Evolutionary conservation across 345 rosid genomes (phyloP).

Genomic region (Eutrema japonicum): DNA sequence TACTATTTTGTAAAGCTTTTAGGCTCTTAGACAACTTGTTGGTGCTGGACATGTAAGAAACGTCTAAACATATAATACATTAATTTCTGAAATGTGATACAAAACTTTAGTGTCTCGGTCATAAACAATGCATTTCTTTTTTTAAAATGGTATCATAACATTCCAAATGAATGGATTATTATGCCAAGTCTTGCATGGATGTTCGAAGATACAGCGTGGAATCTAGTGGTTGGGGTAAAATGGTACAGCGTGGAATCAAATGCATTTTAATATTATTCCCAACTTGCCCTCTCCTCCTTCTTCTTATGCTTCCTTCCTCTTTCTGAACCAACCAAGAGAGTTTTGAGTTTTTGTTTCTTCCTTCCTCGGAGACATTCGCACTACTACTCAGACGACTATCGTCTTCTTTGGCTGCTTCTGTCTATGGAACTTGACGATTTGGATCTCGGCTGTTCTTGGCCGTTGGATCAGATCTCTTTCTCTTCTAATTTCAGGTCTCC

Average conservation of each 20-base stretch:
- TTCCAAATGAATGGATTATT: background rate
- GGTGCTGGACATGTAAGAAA: constrained; percentile 47
- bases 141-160: background rate
- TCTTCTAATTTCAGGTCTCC: constrained; percentile 64
- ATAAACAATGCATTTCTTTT: background rate
- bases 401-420: background rate
- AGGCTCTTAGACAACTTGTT: constrained; percentile 5
- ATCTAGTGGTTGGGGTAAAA: constrained; percentile 39
- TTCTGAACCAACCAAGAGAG: background rate
- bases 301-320: constrained; percentile 20
- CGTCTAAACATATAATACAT: constrained; percentile 19
- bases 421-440: constrained; percentile 74
- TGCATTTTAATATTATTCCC: constrained; percentile 26
- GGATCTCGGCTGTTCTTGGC: constrained; percentile 70
- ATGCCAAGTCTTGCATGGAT: background rate
- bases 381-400: constrained; percentile 20
- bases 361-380: background rate
- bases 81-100: background rate
- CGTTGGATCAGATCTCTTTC: constrained; percentile 72
- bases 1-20: background rate
- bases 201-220: too few relatives aligned
- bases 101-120: background rate
- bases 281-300: constrained; percentile 33
- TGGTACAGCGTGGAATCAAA: constrained; percentile 48
- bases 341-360: background rate